Evolutionary conservation across 1,139 yeast species (phyloP).

Genomic region (Yamadazyma mexicana): DNA sequence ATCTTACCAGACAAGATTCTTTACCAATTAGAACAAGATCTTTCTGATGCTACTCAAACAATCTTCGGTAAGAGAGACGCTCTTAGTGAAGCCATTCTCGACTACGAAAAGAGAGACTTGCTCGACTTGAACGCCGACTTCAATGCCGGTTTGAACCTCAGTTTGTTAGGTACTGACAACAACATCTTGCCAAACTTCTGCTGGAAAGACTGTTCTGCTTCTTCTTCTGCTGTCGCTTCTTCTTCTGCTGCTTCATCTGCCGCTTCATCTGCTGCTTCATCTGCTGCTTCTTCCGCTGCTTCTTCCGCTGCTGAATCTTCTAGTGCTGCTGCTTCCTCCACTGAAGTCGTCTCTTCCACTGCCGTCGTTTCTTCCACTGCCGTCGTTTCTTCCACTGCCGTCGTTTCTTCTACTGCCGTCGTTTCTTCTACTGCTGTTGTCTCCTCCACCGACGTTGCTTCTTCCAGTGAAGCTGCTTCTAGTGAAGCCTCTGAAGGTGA

Average conservation of each 20-base stretch:
- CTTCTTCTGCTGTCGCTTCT: conserved; percentile 10
- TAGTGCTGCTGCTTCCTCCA: conserved; percentile 7
- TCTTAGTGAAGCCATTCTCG: conserved; percentile 11
- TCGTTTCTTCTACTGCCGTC: conserved; percentile 12
- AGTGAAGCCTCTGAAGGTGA: conserved; percentile 12
- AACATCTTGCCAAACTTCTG: conserved; percentile 31
- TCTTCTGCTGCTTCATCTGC: conserved; percentile 10
- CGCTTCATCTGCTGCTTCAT: conserved; percentile 11
- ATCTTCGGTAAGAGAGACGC: conserved; percentile 13
- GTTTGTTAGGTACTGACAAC: conserved; percentile 14
- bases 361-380: conserved; percentile 11
- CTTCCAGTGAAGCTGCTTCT: conserved; percentile 11
- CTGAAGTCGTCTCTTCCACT: conserved; percentile 8
- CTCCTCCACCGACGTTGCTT: conserved; percentile 9
- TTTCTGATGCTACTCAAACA: conserved; percentile 6
- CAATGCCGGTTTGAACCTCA: conserved; percentile 8
- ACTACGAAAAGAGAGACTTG: conserved; percentile 15
- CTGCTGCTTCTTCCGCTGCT: conserved; percentile 13
- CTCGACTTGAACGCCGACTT: conserved; percentile 9
- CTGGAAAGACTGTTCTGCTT: conserved; percentile 20
- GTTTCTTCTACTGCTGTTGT: conserved; percentile 12
- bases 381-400: conserved; percentile 11
- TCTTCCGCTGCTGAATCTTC: conserved; percentile 12
- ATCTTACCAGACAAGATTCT: conserved; percentile 12
- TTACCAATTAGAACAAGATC: conserved; percentile 14